Evolutionary conservation across 1,284 basidiomycete species (phyloP).

Genomic region (Serendipita sp.): DNA sequence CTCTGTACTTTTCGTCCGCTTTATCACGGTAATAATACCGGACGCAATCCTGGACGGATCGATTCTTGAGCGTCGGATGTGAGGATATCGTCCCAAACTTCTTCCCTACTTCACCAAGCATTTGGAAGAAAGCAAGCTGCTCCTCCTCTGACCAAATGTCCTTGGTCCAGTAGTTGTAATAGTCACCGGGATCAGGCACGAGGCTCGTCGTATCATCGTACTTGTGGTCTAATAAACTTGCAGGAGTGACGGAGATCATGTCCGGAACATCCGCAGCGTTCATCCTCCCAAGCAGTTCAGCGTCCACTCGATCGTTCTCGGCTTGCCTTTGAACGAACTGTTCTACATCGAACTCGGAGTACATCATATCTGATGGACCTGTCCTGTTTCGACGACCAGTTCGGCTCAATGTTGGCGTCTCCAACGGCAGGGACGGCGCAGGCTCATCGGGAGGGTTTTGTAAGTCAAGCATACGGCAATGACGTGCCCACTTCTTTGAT

Average conservation of each 20-base stretch:
- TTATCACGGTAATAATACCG: slow-evolving; percentile 3
- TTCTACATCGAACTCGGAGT: slow-evolving; percentile 4
- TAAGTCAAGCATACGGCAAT: neutral
- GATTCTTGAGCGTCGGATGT: neutral
- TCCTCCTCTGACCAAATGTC: slow-evolving; percentile 1
- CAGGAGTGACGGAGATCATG: neutral
- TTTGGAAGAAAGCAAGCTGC: neutral
- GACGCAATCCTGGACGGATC: neutral
- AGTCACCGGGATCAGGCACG: neutral
- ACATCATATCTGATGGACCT: slow-evolving; percentile 1
- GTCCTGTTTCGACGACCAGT: neutral
- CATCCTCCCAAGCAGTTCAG: neutral
- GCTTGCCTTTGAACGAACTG: slow-evolving; percentile 1
- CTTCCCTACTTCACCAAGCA: slow-evolving; percentile 3
- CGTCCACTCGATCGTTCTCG: slow-evolving; percentile 1
- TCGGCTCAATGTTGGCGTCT: neutral
- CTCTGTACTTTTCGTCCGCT: slow-evolving; percentile 4
- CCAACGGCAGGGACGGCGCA: neutral
- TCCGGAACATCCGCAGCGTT: slow-evolving; percentile 4
- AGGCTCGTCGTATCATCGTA: neutral
- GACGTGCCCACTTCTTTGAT: neutral
- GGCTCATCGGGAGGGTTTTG: neutral
- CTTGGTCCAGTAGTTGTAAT: slow-evolving; percentile 2
- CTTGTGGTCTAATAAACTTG: neutral
- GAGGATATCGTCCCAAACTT: neutral